Evolutionary conservation across 371 early-diverging fungal genomes (phyloP), one percentile per base, ranked within the genome.

Genomic region (Circinella umbellata): DNA sequence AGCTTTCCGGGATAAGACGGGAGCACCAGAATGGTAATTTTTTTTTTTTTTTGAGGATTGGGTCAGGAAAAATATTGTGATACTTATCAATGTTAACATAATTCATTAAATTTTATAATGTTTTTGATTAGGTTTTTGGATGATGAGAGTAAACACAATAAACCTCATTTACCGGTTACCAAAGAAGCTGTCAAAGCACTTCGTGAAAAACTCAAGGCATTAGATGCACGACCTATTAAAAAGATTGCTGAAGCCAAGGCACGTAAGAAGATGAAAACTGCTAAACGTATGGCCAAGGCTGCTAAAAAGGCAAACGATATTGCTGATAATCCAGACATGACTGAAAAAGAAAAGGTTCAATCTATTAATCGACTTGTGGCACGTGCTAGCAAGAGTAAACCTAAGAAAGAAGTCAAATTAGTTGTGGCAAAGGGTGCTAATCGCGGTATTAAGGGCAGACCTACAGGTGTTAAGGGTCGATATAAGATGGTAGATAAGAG

Each of bases 231-330:
- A 48, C 98, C 98, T 20, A 98, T 98, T 81, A 98, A 98, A 81
- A 99, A 98, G 90, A 92, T 98, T 42, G 95, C 94, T n/a, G 99
- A 99, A 84, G 98, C 99, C 62, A 98, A 97, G 87, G 96, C 95
- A 48, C 89, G 99, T 68, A 97, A 98, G 88, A 95, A 96, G 91
- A 81, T 92, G 77, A 88, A 83, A 75, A 39, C 37, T 42, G 77
- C 88, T 37, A 88, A 90, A 74, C 89, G 90, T 62, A 60, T 96
- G 57, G 89, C 90, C 59, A 93, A 93, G 77, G 84, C 96, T 61
- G 89, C 91, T 75, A 92, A 94, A 88, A 97, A 97, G 86, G 95
- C 98, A 14, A 89, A 89, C 59, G 88, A 87, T 61, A 89, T 97
- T 68, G 93, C 89, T 63, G 94, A 95, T 17, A 93, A 93, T 76